These are phyloP conservation scores for Penicillium goetzii DNA, from an alignment of 495 filamentous ascomycete species.

Conservation along the genomic window DNA sequence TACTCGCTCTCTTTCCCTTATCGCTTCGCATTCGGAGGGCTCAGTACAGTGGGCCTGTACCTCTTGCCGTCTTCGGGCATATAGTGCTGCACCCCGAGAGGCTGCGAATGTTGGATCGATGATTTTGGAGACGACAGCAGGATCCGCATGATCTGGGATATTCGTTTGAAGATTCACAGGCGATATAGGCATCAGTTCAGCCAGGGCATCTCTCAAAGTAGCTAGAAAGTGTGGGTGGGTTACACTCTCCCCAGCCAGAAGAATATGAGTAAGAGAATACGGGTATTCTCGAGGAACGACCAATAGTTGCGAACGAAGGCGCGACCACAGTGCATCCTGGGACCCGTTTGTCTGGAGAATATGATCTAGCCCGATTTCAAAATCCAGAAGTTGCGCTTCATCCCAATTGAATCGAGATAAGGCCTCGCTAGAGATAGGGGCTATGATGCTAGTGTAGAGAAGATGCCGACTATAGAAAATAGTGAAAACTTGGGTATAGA, in stretches of 20 bases:
- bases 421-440: slow-evolving; percentile 8
- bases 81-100: slow-evolving; percentile 21
- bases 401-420: slow-evolving; percentile 2
- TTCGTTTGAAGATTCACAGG: slow-evolving; percentile 9
- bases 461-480: slow-evolving; percentile 19
- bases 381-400: slow-evolving; percentile 12
- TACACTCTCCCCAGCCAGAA: slow-evolving; percentile 21
- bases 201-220: slow-evolving; percentile 17
- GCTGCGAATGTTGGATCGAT: slow-evolving; percentile 22
- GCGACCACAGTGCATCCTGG: slow-evolving; percentile 14
- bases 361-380: slow-evolving; percentile 19
- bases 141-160: background rate
- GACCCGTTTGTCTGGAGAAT: slow-evolving; percentile 17
- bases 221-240: slow-evolving; percentile 16
- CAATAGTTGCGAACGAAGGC: slow-evolving; percentile 19
- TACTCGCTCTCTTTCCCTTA: slow-evolving; percentile 9
- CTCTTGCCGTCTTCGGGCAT: slow-evolving; percentile 23
- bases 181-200: slow-evolving; percentile 4
- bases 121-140: background rate
- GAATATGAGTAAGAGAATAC: slow-evolving; percentile 13
- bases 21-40: slow-evolving; percentile 5
- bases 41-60: slow-evolving; percentile 22
- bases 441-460: slow-evolving; percentile 19
- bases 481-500: background rate
- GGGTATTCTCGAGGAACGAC: slow-evolving; percentile 14